Evolutionary conservation across 2,329 filamentous ascomycete genomes (phyloP).

Genomic region (Sclerotinia spermophila): DNA sequence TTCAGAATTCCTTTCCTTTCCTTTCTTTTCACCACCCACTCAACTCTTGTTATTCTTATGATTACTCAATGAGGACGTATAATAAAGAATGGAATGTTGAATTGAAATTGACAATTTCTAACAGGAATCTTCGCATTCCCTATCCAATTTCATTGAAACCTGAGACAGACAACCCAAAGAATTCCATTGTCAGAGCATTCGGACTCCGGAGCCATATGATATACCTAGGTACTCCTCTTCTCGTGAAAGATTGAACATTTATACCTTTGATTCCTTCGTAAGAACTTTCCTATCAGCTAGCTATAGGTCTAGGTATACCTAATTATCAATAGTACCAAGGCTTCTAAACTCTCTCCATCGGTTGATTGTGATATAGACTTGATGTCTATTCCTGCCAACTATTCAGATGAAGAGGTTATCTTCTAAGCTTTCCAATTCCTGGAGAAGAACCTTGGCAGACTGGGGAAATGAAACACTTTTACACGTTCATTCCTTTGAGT

Average conservation of each 20-base stretch:
- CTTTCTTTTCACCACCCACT: neutral
- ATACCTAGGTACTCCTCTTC: neutral
- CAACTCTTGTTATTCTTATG: neutral
- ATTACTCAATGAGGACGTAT: neutral
- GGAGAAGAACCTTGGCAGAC: neutral
- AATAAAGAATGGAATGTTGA: neutral
- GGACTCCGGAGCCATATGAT: neutral
- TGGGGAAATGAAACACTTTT: neutral
- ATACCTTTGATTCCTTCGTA: neutral
- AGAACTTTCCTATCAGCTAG: neutral
- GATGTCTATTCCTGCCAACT: no score
- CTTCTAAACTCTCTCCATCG: neutral
- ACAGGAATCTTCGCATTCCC: neutral
- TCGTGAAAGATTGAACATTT: neutral
- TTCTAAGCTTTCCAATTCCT: neutral
- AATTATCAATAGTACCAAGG: neutral
- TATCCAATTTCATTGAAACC: neutral
- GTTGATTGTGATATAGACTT: neutral
- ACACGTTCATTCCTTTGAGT: neutral
- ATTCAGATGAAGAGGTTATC: neutral
- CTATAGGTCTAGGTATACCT: neutral
- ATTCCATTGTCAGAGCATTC: neutral
- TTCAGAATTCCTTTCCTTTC: neutral
- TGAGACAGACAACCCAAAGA: conserved; percentile 1
- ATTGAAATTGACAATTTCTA: neutral